Evolutionary conservation across 1,284 basidiomycete genomes (phyloP), one percentile per base, ranked within the genome.

Genomic region (Xerocomus minutiporus): DNA sequence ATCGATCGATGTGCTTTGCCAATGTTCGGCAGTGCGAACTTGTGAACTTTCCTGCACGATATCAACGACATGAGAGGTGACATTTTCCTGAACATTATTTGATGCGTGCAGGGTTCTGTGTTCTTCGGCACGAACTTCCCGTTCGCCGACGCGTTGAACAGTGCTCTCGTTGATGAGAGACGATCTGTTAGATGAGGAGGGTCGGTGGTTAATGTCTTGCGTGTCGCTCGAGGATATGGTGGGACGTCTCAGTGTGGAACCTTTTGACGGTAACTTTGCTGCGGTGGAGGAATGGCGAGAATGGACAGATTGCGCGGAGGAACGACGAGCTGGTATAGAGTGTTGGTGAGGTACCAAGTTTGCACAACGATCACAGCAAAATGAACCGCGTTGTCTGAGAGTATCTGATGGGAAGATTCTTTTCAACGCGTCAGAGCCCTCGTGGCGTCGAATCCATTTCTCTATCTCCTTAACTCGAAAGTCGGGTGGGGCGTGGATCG

Each of bases 391-490:
- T 25, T 62, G 57, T 48, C 61, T 59, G 31, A 67, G 43, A 11
- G 46, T 51, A 42, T 65, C 67, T 8, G 51, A 40, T 7, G 64
- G 41, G 6, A 57, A 20, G 35, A 50, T 53, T 57, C 54, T 70
- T 52, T 59, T 71, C 32, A 59, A 20, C 8, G 48, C 51, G n/a
- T 61, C 64, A 49, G 59, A 42, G 44, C 59, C 63, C 31, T 73
- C 69, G 32, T 78, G 71, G 26, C 66, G 62, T 54, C 73, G 73
- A 61, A 86, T 80, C 86, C 86, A 88, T 52, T 80, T 81, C 61
- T 88, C 85, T 78, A 88, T 86, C 66, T 86, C 85, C 69, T 86
- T 86, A 38, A 88, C 67, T 26, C 84, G 77, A 63, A 88, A 88
- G 64, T 88, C 85, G 34, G 77, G 64, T 1, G 86, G 84, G 0